phyloP scores from a whole-genome alignment of 2,329 filamentous ascomycete species.

The Claviceps paspali region DNA sequence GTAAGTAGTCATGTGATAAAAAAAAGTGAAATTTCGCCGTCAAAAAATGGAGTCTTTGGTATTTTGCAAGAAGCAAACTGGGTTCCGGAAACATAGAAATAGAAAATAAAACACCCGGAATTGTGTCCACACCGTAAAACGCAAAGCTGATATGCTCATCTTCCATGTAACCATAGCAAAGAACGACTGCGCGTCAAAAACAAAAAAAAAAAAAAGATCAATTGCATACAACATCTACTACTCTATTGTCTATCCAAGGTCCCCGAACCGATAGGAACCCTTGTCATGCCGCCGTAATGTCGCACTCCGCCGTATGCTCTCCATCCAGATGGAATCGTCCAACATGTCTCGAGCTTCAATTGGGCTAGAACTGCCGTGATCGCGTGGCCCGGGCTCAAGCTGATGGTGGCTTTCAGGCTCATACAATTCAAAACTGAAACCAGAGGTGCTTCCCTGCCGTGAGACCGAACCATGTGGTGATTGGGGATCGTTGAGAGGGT shows the following conservation, averaged over 20 bases:
- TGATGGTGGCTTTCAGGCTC: slow-evolving; percentile 22
- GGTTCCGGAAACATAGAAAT: no score
- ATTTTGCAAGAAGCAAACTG: no score
- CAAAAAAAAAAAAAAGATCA: no score
- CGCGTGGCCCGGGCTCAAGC: slow-evolving; percentile 28
- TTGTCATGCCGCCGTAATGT: slow-evolving; percentile 40
- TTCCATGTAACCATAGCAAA: no score
- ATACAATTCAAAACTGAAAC: slow-evolving; percentile 44
- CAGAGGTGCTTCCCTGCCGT: slow-evolving; percentile 31
- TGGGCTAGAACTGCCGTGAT: slow-evolving; percentile 53
- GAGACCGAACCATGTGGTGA: slow-evolving; percentile 25
- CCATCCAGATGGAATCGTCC: slow-evolving; percentile 82
- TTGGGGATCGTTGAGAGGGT: slow-evolving; percentile 40
- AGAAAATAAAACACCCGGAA: no score
- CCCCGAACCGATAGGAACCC: slow-evolving; percentile 18
- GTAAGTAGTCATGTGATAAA: no score
- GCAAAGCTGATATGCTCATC: no score
- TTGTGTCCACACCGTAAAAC: no score
- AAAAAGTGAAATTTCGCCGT: no score
- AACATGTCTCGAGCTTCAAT: slow-evolving; percentile 71
- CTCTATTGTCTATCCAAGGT: slow-evolving; percentile 13
- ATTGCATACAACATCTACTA: no score
- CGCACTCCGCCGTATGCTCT: slow-evolving; percentile 79
- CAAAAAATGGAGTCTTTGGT: no score
- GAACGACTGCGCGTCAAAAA: no score